phyloP scores from a whole-genome alignment of 257 asterid species.

The Paulownia fortunei region DNA sequence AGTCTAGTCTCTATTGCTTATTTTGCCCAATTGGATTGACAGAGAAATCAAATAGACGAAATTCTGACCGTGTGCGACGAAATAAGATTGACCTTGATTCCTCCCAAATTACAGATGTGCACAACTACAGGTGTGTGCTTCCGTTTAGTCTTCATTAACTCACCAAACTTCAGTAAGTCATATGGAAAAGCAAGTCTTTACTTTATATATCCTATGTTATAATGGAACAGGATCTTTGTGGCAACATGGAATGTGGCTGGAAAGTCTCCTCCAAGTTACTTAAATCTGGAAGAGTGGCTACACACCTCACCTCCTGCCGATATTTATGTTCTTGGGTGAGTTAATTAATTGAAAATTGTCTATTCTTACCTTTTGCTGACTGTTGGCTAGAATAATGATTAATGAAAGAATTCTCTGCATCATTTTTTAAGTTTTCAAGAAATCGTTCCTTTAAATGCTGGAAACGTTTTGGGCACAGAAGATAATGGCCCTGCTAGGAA shows the following conservation, averaged over 20 bases:
- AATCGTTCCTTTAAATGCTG: constrained; percentile 93
- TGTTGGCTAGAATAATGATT: neutral
- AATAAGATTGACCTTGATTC: constrained; percentile 61
- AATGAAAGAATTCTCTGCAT: neutral
- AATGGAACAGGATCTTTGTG: constrained; percentile 66
- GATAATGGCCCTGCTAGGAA: constrained; percentile 95
- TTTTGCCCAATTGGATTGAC: constrained; percentile 30
- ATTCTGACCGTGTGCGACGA: constrained; percentile 45
- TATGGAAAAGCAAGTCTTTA: constrained; percentile 8
- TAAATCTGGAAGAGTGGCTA: constrained; percentile 90
- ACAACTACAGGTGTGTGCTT: constrained; percentile 60
- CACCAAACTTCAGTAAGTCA: constrained; percentile 1
- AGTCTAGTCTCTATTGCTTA: constrained; percentile 11
- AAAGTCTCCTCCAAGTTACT: constrained; percentile 79
- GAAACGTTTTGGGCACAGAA: constrained; percentile 91
- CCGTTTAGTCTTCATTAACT: constrained; percentile 17
- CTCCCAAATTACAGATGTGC: constrained; percentile 60
- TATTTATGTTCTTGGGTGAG: constrained; percentile 93
- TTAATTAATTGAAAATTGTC: constrained; percentile 14
- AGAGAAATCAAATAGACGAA: constrained; percentile 52
- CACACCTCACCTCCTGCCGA: constrained; percentile 97
- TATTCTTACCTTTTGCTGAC: neutral
- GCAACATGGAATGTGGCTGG: constrained; percentile 99
- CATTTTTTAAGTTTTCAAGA: constrained; percentile 80
- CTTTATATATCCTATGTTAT: constrained; percentile 13